phyloP scores from a whole-genome alignment of 345 rosid genomes.

The Eucalyptus brandiana region DNA sequence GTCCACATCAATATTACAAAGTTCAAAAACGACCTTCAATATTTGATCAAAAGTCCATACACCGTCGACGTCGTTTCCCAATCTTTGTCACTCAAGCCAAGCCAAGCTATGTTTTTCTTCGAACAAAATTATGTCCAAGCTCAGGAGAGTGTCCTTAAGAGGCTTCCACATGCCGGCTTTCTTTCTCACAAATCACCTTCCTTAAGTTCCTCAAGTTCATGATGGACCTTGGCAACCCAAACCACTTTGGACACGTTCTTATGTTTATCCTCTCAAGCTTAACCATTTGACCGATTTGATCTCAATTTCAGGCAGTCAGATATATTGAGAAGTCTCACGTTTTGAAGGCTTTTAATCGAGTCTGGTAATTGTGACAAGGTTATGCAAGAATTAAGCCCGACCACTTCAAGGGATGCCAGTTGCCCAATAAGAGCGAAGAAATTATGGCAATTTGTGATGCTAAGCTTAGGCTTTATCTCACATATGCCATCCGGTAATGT shows the following conservation, averaged over 20 bases:
- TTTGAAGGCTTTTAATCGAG: constrained; percentile 9
- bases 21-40: not conserved
- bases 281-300: not conserved
- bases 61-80: not conserved
- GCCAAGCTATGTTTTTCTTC: not conserved
- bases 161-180: constrained; percentile 18
- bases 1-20: not conserved
- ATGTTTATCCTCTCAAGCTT: not conserved
- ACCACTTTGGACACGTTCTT: not conserved
- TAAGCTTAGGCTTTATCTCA: constrained; percentile 11
- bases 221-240: constrained; percentile 15
- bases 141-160: not conserved
- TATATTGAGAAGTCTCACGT: constrained; percentile 18
- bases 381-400: constrained; percentile 35
- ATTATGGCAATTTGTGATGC: constrained; percentile 46
- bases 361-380: constrained; percentile 25
- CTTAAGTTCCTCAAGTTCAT: constrained; percentile 13
- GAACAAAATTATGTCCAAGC: not conserved
- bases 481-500: constrained; percentile 20
- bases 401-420: not conserved
- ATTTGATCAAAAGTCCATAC: not conserved
- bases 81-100: not conserved
- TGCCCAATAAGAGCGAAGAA: too few species aligned
- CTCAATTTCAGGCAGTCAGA: not conserved
- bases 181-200: constrained; percentile 42